Percentiles rank a stretch among this genome's conserved stretches.
Evolutionary conservation across 2,329 filamentous ascomycete genomes (phyloP).

Genomic region (Leptoxyphium fumago): DNA sequence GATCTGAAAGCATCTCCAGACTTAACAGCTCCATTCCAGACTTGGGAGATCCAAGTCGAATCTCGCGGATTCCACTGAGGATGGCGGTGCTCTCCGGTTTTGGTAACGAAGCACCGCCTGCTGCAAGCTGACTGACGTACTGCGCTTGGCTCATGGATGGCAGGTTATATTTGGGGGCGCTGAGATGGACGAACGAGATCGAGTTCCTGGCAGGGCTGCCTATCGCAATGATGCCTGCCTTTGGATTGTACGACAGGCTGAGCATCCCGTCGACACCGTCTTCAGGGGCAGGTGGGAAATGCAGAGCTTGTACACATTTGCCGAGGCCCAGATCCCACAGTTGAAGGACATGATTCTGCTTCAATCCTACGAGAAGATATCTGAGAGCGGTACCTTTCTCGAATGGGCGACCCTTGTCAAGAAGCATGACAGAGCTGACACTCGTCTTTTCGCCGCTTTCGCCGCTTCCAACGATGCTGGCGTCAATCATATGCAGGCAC

Average conservation of each 20-base stretch:
- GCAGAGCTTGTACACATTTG: constrained; percentile 93
- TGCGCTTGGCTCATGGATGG: constrained; percentile 69
- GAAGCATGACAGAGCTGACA: constrained; percentile 88
- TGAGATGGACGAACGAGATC: constrained; percentile 91
- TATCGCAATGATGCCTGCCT: constrained; percentile 83
- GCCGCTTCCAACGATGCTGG: constrained; percentile 23
- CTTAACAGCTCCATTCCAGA: constrained; percentile 52
- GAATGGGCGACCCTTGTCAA: constrained; percentile 92
- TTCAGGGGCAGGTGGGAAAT: constrained; percentile 56
- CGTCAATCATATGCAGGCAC: constrained; percentile 73
- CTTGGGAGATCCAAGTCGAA: constrained; percentile 51
- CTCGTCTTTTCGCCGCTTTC: constrained; percentile 53
- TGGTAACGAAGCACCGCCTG: constrained; percentile 57
- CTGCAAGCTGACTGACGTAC: constrained; percentile 65
- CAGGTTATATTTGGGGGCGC: constrained; percentile 82
- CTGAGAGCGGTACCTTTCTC: constrained; percentile 77
- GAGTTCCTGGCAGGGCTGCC: constrained; percentile 95
- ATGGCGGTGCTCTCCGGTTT: constrained; percentile 90
- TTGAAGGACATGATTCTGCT: constrained; percentile 97
- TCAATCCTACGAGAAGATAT: constrained; percentile 95
- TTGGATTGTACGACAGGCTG: constrained; percentile 86
- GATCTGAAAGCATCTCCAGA: constrained; percentile 66
- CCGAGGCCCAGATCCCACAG: constrained; percentile 93
- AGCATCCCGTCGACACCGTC: constrained; percentile 97
- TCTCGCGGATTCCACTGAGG: constrained; percentile 91